phyloP scores from a whole-genome alignment of 2,329 filamentous ascomycete genomes.

The Claviceps capensis region DNA sequence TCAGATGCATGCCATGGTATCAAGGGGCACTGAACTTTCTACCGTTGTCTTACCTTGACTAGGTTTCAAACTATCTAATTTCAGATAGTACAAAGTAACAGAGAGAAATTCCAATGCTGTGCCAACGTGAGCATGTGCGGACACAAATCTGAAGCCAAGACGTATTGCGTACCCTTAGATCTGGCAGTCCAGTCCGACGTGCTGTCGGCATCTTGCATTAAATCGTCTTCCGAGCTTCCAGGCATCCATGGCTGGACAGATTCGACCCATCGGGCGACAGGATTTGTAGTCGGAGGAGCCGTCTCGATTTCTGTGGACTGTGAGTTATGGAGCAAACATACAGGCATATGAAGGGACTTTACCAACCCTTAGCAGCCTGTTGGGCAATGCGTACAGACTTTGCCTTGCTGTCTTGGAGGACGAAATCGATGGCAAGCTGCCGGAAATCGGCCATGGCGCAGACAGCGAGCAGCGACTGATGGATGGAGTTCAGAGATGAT shows the following conservation, averaged over 20 bases:
- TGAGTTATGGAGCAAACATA: conserved; percentile 4
- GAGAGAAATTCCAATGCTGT: conserved; percentile 44
- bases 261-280: conserved; percentile 40
- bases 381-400: conserved; percentile 26
- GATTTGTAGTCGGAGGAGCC: conserved; percentile 27
- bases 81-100: conserved; percentile 35
- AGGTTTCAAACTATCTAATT: conserved; percentile 29
- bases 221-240: conserved; percentile 23
- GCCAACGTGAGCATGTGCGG: background rate
- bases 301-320: conserved; percentile 28
- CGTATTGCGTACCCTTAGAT: conserved; percentile 28
- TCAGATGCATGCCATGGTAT: background rate
- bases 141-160: background rate
- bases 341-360: background rate
- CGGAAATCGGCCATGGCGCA: conserved; percentile 35
- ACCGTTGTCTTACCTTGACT: conserved; percentile 29
- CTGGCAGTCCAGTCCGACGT: conserved; percentile 38
- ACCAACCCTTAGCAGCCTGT: conserved; percentile 30
- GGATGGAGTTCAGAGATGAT: background rate
- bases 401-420: conserved; percentile 35
- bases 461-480: background rate
- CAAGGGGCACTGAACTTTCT: background rate
- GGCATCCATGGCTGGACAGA: conserved; percentile 43
- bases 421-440: conserved; percentile 39
- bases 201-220: conserved; percentile 24